These are phyloP conservation scores for Cladobotryum protrusum DNA, from an alignment of 2,329 filamentous ascomycete genomes.

Conservation along the genomic window DNA sequence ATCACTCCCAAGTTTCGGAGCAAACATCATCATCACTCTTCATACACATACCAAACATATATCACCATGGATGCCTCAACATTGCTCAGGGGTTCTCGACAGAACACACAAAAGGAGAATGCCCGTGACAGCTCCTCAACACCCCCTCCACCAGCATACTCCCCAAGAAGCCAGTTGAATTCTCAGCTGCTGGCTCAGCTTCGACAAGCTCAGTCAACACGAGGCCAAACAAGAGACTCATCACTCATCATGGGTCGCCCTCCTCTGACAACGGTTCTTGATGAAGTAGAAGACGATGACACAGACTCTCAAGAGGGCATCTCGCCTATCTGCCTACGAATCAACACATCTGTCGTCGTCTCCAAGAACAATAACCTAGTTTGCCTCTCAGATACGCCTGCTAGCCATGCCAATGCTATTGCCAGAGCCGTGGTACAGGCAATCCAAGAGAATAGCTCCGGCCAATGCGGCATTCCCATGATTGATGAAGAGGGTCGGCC, in stretches of 20 bases:
- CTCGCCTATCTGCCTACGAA: constrained; percentile 39
- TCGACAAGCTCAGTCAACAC: constrained; percentile 11
- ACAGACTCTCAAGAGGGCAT: constrained; percentile 18
- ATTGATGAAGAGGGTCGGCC: constrained; percentile 38
- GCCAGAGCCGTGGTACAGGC: constrained; percentile 39
- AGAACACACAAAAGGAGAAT: constrained; percentile 17
- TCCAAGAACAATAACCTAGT: constrained; percentile 44
- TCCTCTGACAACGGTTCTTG: constrained; percentile 6
- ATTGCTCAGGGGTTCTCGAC: neutral
- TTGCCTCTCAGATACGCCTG: constrained; percentile 33
- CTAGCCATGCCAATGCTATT: constrained; percentile 36
- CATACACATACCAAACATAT: neutral
- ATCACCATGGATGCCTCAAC: constrained; percentile 9
- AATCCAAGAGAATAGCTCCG: constrained; percentile 36
- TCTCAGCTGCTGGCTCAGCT: constrained; percentile 12
- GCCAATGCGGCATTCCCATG: constrained; percentile 38
- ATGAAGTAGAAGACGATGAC: constrained; percentile 16
- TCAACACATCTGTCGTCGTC: constrained; percentile 44
- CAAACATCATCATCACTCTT: neutral
- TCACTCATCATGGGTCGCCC: constrained; percentile 6
- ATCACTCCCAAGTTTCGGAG: neutral
- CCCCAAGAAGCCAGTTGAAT: constrained; percentile 16
- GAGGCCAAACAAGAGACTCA: constrained; percentile 1
- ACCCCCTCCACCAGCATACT: constrained; percentile 26
- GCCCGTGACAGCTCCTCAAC: constrained; percentile 2